phyloP scores from a whole-genome alignment of 2,329 filamentous ascomycete species.

The Trichocomaceae sp. region DNA sequence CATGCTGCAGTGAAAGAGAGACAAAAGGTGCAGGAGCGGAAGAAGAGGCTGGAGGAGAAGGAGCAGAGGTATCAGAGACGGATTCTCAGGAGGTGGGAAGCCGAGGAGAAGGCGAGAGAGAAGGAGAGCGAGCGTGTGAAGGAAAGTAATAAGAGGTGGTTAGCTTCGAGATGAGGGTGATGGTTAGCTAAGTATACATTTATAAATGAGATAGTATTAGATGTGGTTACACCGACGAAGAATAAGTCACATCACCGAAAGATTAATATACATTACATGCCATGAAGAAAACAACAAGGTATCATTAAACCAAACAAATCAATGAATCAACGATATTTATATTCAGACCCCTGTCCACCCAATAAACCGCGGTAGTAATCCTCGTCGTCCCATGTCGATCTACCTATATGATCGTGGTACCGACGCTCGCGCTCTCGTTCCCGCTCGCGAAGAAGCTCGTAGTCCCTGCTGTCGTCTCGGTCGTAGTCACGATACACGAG shows the following conservation, averaged over 20 bases:
- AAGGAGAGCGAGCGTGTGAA: conserved; percentile 26
- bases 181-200: not conserved
- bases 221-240: not conserved
- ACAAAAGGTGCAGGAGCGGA: conserved; percentile 24
- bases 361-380: conserved; percentile 35
- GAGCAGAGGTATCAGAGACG: conserved; percentile 26
- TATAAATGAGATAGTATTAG: not conserved
- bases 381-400: conserved; percentile 28
- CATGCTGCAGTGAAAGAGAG: conserved; percentile 33
- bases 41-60: conserved; percentile 20
- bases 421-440: conserved; percentile 26
- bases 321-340: conserved; percentile 14
- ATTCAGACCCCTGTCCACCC: conserved; percentile 22
- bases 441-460: conserved; percentile 23
- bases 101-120: conserved; percentile 37
- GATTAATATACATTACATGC: not conserved
- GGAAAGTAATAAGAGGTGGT: conserved; percentile 23
- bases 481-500: conserved; percentile 25
- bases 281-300: conserved; percentile 1
- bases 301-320: not conserved
- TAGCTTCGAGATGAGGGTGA: not conserved
- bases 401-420: conserved; percentile 21
- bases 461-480: conserved; percentile 20
- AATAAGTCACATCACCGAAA: not conserved
- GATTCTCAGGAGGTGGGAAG: conserved; percentile 26